Conservation (phyloP, 23 red algal genomes). For the Pyropia yezoensis region DNA sequence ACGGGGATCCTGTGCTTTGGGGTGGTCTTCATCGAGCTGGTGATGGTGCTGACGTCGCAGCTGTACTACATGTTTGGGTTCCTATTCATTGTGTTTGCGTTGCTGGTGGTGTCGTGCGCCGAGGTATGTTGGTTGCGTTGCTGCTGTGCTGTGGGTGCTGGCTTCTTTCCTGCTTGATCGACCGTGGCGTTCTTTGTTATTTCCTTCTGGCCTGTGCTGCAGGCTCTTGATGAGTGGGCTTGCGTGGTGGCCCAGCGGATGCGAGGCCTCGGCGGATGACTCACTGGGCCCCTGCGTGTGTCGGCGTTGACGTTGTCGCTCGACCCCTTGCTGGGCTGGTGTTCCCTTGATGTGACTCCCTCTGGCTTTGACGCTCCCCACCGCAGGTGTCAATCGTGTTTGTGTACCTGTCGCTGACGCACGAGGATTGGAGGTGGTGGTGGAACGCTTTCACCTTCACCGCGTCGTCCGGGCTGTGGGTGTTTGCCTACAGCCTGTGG, state of each 20-base stretch:
- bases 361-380: no score
- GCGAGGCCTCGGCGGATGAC: no score
- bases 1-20: conserved; percentile 89
- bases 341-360: no score
- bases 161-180: no score
- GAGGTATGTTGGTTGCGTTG: conserved; percentile 1
- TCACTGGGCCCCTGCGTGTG: no score
- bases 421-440: conserved; percentile 82
- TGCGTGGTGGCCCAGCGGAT: no score
- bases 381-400: conserved; percentile 66
- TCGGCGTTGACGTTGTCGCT: no score
- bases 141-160: no score
- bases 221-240: no score
- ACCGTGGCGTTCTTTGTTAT: no score
- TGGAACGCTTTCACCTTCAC: conserved; percentile 75
- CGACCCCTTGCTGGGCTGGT: no score
- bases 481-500: conserved; percentile 89
- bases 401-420: conserved; percentile 72
- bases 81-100: conserved; percentile 63
- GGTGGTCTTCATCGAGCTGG: conserved; percentile 88
- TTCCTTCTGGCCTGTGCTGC: no score
- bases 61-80: conserved; percentile 93
- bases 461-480: conserved; percentile 71
- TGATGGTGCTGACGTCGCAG: conserved; percentile 81
- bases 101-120: conserved; percentile 84